These are phyloP conservation scores for Rhodotorula toruloides DNA, from an alignment of 768 basidiomycete genomes.

Conservation along the genomic window DNA sequence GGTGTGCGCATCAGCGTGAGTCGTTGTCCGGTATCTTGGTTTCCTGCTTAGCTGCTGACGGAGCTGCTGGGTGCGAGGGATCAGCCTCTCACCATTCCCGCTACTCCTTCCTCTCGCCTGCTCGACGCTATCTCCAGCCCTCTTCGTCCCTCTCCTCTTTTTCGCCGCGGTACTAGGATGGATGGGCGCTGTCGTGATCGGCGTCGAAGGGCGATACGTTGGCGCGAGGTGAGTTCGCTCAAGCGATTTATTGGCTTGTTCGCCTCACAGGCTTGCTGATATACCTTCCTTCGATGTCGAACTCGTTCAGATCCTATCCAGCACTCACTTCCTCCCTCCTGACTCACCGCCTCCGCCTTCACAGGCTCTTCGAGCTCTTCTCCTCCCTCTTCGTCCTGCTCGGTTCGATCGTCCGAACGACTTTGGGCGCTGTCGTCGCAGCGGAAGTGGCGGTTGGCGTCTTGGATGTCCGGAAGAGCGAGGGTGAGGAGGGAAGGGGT, in stretches of 20 bases:
- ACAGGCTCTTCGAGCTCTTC: slow-evolving; percentile 37
- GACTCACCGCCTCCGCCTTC: slow-evolving; percentile 34
- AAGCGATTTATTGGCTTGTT: too few species aligned
- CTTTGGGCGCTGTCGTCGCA: slow-evolving; percentile 28
- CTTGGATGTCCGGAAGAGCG: slow-evolving; percentile 14
- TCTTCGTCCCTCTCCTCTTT: slow-evolving; percentile 36
- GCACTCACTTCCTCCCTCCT: slow-evolving; percentile 40
- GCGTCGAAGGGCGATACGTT: slow-evolving; percentile 39
- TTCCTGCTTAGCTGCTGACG: background rate
- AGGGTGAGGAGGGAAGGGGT: slow-evolving; percentile 29
- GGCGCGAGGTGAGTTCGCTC: slow-evolving; percentile 30
- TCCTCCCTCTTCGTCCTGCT: slow-evolving; percentile 26
- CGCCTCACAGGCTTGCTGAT: background rate
- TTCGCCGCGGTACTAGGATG: slow-evolving; percentile 29
- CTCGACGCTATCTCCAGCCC: slow-evolving; percentile 16
- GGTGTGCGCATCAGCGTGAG: slow-evolving; percentile 20
- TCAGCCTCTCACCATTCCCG: slow-evolving; percentile 25
- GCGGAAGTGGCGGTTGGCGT: slow-evolving; percentile 30
- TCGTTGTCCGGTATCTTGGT: too few species aligned
- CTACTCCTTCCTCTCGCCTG: slow-evolving; percentile 31
- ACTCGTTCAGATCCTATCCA: slow-evolving; percentile 23
- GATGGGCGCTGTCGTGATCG: slow-evolving; percentile 37
- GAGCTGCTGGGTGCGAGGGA: too few species aligned
- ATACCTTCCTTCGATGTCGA: too few species aligned
- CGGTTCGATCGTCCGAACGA: slow-evolving; percentile 26